Base-by-base conservation (phyloP, 257 asterid genomes). In the Scutellaria minor region DNA sequence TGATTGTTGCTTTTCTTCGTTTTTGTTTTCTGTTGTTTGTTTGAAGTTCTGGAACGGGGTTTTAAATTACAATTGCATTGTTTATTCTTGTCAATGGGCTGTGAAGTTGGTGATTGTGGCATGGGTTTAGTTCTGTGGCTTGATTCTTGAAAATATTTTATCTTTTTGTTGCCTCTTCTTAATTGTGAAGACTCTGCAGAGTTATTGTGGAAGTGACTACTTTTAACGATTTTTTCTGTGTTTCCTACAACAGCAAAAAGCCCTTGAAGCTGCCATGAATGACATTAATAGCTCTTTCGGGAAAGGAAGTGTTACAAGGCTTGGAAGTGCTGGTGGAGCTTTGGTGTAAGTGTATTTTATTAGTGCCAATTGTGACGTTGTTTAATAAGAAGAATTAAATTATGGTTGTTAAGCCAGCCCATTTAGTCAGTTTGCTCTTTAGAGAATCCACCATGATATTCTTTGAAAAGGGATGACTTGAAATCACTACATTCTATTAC, bases 261-360 rank as follows among this genome's bases (percentile, higher is more conserved):
- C 96, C 41, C 83, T 94, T 75, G 99, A 94, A 65, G 95, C 96
- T 52, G 99, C 96, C 66, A 94, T 91, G 99, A 90, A 86, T 24
- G 99, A 94, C 74, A 91, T 94, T 82, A 91, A 94, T 75, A 94
- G 81, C 78, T 91, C 97, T 9, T 94, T 94, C 68, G 99, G 99
- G 73, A 94, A 94, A 74, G 99, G 99, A 81, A 94, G 98, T 56
- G 97, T 94, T 64, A 94, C 99, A 42, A 85, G 98, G 82, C 86
- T 94, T 70, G 99, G 98, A 69, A 91, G 99, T 81, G 90, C 93
- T 20, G 99, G 99, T 51, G 97, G 99, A 75, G 99, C 99, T 64
- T 83, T 94, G 56, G 99, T 94, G 99, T 94, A 87, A 56, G 97
- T 79, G 65, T 74, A 68, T 73, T 75, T 65, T 31, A 42, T 80